Conservation (phyloP, 2,329 filamentous ascomycete genomes). For the Botryotinia convoluta region DNA sequence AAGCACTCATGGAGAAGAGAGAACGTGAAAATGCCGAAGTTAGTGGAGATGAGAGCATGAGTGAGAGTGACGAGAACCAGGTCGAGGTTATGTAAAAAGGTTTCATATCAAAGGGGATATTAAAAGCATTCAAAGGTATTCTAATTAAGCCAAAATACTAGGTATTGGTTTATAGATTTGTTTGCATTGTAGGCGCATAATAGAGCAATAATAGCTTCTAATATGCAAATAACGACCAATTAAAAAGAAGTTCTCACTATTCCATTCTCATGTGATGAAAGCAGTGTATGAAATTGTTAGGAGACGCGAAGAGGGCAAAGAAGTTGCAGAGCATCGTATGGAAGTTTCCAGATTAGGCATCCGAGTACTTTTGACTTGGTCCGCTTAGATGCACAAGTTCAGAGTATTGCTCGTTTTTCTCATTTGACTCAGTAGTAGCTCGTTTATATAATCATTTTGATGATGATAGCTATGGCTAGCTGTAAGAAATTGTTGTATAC, state of each 20-base stretch:
- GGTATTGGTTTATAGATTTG: slow-evolving; percentile 19
- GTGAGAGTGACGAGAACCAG: slow-evolving; percentile 89
- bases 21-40: slow-evolving; percentile 98
- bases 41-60: slow-evolving; percentile 94
- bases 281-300: background rate
- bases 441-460: background rate
- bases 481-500: background rate
- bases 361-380: background rate
- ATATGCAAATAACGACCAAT: slow-evolving; percentile 15
- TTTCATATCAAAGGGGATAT: slow-evolving; percentile 23
- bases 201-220: slow-evolving; percentile 15
- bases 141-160: slow-evolving; percentile 6
- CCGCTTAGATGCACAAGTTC: background rate
- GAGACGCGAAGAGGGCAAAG: background rate
- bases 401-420: background rate
- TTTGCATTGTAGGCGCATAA: slow-evolving; percentile 38
- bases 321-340: background rate
- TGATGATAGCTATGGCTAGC: background rate
- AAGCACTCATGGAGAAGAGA: slow-evolving; percentile 98
- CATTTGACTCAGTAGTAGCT: background rate
- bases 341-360: background rate
- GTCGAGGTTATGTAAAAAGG: slow-evolving; percentile 49
- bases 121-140: slow-evolving; percentile 33
- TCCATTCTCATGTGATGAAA: background rate
- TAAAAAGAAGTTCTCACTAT: background rate